Evolutionary conservation across 371 early-diverging fungal genomes (phyloP), one percentile per base, ranked within the genome.

Genomic region (Mortierella sp.): DNA sequence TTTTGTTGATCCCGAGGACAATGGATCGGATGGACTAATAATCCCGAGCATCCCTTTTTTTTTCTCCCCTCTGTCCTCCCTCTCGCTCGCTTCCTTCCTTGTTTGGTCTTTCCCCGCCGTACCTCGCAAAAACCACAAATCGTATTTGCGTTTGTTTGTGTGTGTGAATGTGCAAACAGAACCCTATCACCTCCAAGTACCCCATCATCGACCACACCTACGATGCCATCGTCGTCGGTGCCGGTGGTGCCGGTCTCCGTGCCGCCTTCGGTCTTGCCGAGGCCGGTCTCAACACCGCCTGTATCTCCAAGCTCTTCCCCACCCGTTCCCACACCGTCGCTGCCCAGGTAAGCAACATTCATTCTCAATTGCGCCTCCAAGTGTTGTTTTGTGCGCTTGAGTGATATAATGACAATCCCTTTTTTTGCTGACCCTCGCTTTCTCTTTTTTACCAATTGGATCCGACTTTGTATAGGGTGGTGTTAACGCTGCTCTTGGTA

Each of bases 301-400:
- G 99, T 87, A 96, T 98, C 76, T 96, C 97, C 73, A 99, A 98
- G 88, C 92, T 99, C 63, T 99, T 99, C 92, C 99, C 99, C 63
- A 98, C 99, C 63, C 95, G 99, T 81, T 97, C 98, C 44, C 99
- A 99, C 91, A 99, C 99, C 41, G 98, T 98, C 55, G 99, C 99
- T 69, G 99, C 99, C 61, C 99, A 99, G 86, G 93, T 93, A 89
- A 61, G 26, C 9, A 41, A 24, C 8, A 19, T 71, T 53, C 24
- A 7, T 26, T 13, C 68, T 61, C 44, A 22, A 14, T 45, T n/a
- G 44, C 24, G 31, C 34, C 16, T 64, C 50, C 22, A 34, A 43
- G n/a, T n/a, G n/a, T n/a, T 31, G 2, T 8, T 8, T 34, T 34
- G 8, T 34, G 22, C 22, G 37, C 0, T 58, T 19, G 19, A 34